phyloP scores from a whole-genome alignment of 176 grass and related monocot species.

The Elaeis guineensis region DNA sequence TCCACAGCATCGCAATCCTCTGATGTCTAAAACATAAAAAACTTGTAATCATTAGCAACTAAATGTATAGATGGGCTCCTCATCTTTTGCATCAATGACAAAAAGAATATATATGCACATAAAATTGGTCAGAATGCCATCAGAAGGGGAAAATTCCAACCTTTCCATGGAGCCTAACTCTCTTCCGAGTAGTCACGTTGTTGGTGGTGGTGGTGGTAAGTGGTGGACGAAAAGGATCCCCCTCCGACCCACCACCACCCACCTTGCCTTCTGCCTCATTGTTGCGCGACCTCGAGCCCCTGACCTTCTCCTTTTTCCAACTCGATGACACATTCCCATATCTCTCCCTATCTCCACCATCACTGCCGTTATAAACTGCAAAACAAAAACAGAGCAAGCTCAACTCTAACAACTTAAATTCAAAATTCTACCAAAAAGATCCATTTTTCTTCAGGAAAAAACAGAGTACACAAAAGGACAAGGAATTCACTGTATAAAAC shows the following conservation, averaged over 20 bases:
- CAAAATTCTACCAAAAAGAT: not conserved
- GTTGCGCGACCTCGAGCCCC: conserved; percentile 33
- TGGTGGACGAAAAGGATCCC: conserved; percentile 24
- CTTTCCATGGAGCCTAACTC: conserved; percentile 38
- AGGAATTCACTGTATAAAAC: too few relatives aligned
- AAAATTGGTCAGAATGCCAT: too few relatives aligned
- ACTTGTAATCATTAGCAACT: conserved; percentile 1
- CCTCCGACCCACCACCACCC: conserved; percentile 7
- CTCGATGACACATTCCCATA: not conserved
- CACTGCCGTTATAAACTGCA: not conserved
- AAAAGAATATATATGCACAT: not conserved
- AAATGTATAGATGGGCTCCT: not conserved
- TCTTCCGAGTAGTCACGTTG: conserved; percentile 27
- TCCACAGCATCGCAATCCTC: conserved; percentile 36
- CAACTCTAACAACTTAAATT: not conserved
- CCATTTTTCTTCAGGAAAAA: not conserved
- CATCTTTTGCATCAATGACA: too few relatives aligned
- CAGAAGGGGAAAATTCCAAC: conserved; percentile 20
- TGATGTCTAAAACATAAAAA: conserved; percentile 31
- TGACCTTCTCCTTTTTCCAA: conserved; percentile 42
- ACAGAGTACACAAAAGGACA: not conserved
- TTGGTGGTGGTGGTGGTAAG: conserved; percentile 11
- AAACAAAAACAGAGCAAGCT: not conserved
- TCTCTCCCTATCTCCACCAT: conserved; percentile 15
- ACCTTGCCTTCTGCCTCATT: conserved; percentile 8